Percentiles rank a stretch among this genome's conserved stretches.
Evolutionary conservation across 2,329 filamentous ascomycete species (phyloP).

Genomic region (Fusarium sp.): DNA sequence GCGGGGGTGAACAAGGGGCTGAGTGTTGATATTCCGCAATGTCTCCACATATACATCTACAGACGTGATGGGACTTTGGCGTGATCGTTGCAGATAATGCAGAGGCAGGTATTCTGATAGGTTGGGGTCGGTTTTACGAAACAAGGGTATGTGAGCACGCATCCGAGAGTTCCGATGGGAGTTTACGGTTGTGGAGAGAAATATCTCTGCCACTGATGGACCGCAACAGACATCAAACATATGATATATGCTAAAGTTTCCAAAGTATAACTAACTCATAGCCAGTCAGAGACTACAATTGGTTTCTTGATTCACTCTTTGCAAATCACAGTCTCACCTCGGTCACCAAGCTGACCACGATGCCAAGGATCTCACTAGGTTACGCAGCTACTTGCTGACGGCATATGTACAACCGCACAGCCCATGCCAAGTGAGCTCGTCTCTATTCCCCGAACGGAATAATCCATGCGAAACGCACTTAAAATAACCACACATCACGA

Average conservation of each 20-base stretch:
- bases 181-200: not conserved
- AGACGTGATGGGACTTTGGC: not conserved
- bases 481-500: not conserved
- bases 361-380: not conserved
- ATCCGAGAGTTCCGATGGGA: not conserved
- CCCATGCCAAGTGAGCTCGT: not conserved
- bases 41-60: not conserved
- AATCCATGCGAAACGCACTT: not conserved
- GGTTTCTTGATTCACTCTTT: not conserved
- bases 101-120: not conserved
- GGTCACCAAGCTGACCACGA: not conserved
- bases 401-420: not conserved
- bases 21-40: not conserved
- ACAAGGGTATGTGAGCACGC: not conserved
- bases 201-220: not conserved
- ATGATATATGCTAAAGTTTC: not conserved
- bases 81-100: not conserved
- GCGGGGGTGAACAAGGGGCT: not conserved
- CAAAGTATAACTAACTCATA: not conserved
- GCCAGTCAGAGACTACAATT: not conserved
- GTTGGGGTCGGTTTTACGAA: not conserved
- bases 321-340: not conserved
- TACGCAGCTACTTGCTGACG: not conserved
- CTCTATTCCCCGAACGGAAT: not conserved
- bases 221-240: not conserved